Percentiles rank a stretch among this genome's conserved stretches.
Conservation (phyloP, 2,329 filamentous ascomycete genomes). For the Juglanconis oblonga region DNA sequence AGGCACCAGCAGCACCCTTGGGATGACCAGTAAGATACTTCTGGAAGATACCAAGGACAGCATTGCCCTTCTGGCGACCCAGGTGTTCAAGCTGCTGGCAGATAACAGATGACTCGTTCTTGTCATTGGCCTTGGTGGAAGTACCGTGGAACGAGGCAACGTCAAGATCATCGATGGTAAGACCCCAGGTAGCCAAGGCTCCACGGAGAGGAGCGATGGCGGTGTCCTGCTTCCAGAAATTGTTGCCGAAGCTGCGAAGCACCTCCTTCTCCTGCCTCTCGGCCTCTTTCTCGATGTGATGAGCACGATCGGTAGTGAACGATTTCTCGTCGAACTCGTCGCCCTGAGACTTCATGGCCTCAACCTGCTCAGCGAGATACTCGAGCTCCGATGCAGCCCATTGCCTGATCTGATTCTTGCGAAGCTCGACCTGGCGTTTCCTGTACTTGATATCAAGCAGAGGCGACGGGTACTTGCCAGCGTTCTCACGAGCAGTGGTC, state of each 20-base stretch:
- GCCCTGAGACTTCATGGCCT: slow-evolving; percentile 81
- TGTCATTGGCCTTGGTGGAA: slow-evolving; percentile 97
- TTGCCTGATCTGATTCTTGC: slow-evolving; percentile 89
- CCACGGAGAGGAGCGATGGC: slow-evolving; percentile 93
- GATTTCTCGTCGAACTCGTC: slow-evolving; percentile 75
- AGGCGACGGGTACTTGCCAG: slow-evolving; percentile 90
- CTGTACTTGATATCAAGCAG: slow-evolving; percentile 97
- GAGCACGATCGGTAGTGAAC: slow-evolving; percentile 79
- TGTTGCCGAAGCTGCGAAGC: slow-evolving; percentile 89
- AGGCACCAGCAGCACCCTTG: slow-evolving; percentile 97
- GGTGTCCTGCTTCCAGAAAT: slow-evolving; percentile 96
- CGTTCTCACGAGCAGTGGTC: slow-evolving; percentile 87
- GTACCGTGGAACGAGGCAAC: slow-evolving; percentile 99
- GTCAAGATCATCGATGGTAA: slow-evolving; percentile 91
- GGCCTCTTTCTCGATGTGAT: slow-evolving; percentile 86
- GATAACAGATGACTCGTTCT: slow-evolving; percentile 97
- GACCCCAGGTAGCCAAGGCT: slow-evolving; percentile 94
- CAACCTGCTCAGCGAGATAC: slow-evolving; percentile 87
- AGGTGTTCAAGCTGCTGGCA: slow-evolving; percentile 95
- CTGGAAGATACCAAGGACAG: slow-evolving; percentile 95
- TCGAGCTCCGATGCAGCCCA: slow-evolving; percentile 96
- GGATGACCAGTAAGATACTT: slow-evolving; percentile 98
- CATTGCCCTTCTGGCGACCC: slow-evolving; percentile 94
- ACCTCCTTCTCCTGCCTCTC: slow-evolving; percentile 90
- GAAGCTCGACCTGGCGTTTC: slow-evolving; percentile 87